phyloP scores from a whole-genome alignment of 768 basidiomycete genomes.

The Amanita phalloides region DNA sequence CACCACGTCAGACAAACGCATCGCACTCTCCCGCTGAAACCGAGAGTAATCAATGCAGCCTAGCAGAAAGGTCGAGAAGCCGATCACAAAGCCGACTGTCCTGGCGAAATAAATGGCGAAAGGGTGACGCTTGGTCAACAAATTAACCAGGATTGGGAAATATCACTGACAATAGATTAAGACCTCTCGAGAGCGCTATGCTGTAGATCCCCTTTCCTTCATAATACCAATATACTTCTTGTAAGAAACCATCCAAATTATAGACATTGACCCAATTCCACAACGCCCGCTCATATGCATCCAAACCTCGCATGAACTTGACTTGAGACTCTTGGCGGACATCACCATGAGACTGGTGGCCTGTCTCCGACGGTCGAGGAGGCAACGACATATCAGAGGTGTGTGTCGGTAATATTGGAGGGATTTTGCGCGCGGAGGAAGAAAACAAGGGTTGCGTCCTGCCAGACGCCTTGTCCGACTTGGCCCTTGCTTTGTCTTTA shows the following conservation, averaged over 20 bases:
- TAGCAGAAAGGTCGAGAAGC: slow-evolving; percentile 93
- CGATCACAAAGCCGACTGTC: slow-evolving; percentile 95
- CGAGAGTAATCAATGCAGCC: slow-evolving; percentile 91
- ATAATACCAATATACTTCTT: slow-evolving; percentile 94
- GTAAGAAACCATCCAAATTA: slow-evolving; percentile 90
- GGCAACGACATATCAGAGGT: slow-evolving; percentile 37
- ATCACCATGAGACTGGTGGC: slow-evolving; percentile 22
- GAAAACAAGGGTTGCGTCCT: slow-evolving; percentile 47
- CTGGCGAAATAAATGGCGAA: slow-evolving; percentile 31
- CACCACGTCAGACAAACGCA: slow-evolving; percentile 69
- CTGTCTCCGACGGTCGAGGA: slow-evolving; percentile 56
- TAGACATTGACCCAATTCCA: slow-evolving; percentile 99
- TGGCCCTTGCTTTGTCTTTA: slow-evolving; percentile 15
- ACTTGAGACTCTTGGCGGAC: slow-evolving; percentile 21
- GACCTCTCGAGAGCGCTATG: slow-evolving; percentile 79
- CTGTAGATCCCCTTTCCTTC: slow-evolving; percentile 95
- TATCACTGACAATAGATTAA: slow-evolving; percentile 85
- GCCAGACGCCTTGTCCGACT: slow-evolving; percentile 11
- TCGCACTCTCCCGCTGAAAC: slow-evolving; percentile 56
- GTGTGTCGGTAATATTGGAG: slow-evolving; percentile 26
- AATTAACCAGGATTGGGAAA: slow-evolving; percentile 8
- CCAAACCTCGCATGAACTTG: slow-evolving; percentile 57
- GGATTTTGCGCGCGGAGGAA: slow-evolving; percentile 27
- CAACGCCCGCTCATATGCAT: slow-evolving; percentile 81
- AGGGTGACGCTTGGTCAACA: not conserved